A percentile compares a stretch with the other conserved stretches of the same genome.
Conservation (phyloP, 345 rosid species). For the Schrenkiella parvula region DNA sequence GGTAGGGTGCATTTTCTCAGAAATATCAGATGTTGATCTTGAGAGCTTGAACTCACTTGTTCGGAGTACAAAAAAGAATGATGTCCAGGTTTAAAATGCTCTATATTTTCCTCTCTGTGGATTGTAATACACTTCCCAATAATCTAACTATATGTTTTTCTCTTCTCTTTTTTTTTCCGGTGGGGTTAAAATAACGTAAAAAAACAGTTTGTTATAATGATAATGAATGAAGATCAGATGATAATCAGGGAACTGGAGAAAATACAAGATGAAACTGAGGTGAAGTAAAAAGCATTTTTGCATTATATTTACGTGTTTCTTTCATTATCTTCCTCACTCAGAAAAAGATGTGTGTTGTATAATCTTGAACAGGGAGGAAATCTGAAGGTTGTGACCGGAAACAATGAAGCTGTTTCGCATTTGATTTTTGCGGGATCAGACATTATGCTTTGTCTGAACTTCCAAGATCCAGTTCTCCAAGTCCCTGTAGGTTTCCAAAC, state of each 20-base stretch:
- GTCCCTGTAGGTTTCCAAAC: constrained; percentile 47
- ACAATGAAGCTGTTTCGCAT: constrained; percentile 49
- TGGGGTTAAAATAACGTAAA: neutral
- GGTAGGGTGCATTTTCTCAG: constrained; percentile 62
- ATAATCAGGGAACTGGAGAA: constrained; percentile 32
- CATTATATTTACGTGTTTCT: neutral
- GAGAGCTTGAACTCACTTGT: constrained; percentile 47
- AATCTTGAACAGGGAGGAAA: constrained; percentile 40
- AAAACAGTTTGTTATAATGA: constrained; percentile 56
- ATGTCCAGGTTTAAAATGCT: constrained; percentile 47
- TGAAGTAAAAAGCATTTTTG: neutral
- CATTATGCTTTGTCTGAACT: constrained; percentile 52
- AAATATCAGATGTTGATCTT: constrained; percentile 45
- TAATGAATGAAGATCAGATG: constrained; percentile 31
- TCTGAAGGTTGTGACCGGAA: constrained; percentile 39
- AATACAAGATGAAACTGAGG: constrained; percentile 46
- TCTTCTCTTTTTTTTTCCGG: neutral
- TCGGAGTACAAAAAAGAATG: constrained; percentile 27
- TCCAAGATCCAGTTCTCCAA: constrained; percentile 56
- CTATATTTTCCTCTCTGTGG: neutral
- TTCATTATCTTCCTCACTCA: constrained; percentile 1
- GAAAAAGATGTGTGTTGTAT: neutral
- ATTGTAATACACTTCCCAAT: neutral
- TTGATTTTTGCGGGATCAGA: constrained; percentile 60
- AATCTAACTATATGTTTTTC: neutral